phyloP scores from a whole-genome alignment of 2,329 filamentous ascomycete genomes.

The Colletotrichum sp. region DNA sequence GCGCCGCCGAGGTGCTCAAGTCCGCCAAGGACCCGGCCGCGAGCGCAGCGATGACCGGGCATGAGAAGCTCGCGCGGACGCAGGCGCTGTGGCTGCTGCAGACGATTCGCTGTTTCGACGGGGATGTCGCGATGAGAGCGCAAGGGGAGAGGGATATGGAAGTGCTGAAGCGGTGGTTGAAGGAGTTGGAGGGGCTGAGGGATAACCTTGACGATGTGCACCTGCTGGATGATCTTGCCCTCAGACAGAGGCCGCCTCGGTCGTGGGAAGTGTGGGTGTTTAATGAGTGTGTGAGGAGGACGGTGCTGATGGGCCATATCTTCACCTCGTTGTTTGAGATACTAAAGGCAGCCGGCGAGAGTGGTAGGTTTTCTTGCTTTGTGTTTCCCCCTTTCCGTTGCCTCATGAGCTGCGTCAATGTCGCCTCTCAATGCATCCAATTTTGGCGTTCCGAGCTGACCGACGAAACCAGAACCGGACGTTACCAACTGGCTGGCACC shows the following conservation, averaged over 20 bases:
- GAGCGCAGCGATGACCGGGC: conserved; percentile 25
- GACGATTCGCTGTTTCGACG: conserved; percentile 47
- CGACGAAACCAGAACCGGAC: neutral
- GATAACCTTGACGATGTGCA: conserved; percentile 37
- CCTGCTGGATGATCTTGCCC: conserved; percentile 23
- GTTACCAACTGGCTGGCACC: conserved; percentile 21
- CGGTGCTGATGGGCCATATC: conserved; percentile 35
- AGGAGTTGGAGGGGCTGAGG: conserved; percentile 35
- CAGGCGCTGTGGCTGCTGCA: conserved; percentile 48
- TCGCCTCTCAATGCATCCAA: neutral
- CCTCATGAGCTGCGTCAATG: neutral
- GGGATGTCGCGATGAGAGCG: conserved; percentile 42
- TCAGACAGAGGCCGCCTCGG: conserved; percentile 38
- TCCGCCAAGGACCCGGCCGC: neutral
- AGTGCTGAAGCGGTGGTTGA: conserved; percentile 40
- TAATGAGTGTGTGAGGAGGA: conserved; percentile 45
- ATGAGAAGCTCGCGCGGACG: conserved; percentile 46
- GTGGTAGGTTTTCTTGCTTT: conserved; percentile 17
- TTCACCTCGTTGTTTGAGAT: conserved; percentile 38
- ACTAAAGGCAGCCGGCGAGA: conserved; percentile 29
- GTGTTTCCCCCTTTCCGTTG: neutral
- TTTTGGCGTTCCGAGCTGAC: neutral
- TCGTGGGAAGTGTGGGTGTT: conserved; percentile 53
- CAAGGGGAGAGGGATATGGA: conserved; percentile 44
- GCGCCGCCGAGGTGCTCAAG: conserved; percentile 38